phyloP scores from a whole-genome alignment of 305 asterid genomes.

The Rubia tinctorum region DNA sequence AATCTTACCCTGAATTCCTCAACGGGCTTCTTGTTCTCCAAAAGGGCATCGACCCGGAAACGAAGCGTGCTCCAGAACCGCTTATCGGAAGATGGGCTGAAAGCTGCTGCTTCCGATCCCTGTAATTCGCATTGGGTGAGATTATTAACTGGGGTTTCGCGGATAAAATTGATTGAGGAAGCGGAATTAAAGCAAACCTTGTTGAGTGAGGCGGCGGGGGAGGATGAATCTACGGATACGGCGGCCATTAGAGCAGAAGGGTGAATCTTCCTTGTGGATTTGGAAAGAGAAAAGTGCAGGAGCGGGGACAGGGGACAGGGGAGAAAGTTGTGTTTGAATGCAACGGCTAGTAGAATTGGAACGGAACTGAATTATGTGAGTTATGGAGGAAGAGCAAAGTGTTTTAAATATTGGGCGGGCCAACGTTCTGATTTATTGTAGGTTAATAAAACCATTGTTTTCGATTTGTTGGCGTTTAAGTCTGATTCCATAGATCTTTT shows the following conservation, averaged over 20 bases:
- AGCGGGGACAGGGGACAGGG: background rate
- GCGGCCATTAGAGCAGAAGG: conserved; percentile 50
- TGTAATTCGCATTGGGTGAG: conserved; percentile 16
- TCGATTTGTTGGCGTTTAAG: too few relatives aligned
- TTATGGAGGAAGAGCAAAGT: background rate
- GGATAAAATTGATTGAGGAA: background rate
- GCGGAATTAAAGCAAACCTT: conserved; percentile 36
- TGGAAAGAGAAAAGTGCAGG: conserved; percentile 33
- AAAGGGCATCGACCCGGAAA: conserved; percentile 61
- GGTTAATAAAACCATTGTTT: background rate
- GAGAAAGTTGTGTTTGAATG: conserved; percentile 25
- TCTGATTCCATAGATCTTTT: too few relatives aligned
- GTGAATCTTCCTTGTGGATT: conserved; percentile 26
- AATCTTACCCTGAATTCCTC: conserved; percentile 30
- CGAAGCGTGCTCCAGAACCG: conserved; percentile 81
- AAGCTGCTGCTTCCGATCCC: conserved; percentile 42
- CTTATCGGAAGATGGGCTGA: conserved; percentile 83
- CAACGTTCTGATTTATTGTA: conserved; percentile 47
- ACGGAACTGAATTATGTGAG: background rate
- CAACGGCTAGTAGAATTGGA: conserved; percentile 67
- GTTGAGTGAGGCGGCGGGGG: conserved; percentile 48
- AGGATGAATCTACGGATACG: conserved; percentile 59
- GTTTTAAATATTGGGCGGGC: conserved; percentile 21
- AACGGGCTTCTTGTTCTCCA: conserved; percentile 50
- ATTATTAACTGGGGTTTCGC: background rate